Evolutionary conservation across 768 basidiomycete species (phyloP), one percentile per base, ranked within the genome.

Genomic region (Tephrocybe sp.): DNA sequence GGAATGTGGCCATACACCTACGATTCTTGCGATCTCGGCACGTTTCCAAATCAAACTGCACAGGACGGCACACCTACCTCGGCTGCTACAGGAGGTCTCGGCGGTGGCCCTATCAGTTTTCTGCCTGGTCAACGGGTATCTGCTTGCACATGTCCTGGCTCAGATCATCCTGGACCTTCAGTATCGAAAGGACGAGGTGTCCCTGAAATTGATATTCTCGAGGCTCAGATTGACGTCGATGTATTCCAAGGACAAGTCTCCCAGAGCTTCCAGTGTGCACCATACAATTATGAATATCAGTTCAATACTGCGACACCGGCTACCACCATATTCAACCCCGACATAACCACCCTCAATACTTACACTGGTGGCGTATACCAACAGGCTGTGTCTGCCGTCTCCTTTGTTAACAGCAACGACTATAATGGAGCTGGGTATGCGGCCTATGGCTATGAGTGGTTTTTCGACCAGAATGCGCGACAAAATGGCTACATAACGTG

Each of bases 121-220:
- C 80, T 92, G 13, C 90, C 92, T 3, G 96, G 95, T 0, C 96
- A 98, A 63, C 80, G 87, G 39, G 65, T 91, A 13, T 90, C 90
- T 1, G 79, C 92, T 1, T 98, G 95, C 67, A 95, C 93, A 2
- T 98, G 95, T 64, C 69, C 86, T 0, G 84, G 82, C 11, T 80
- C 82, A 23, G 90, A 92, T 58, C 95, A 98, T 64, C 95, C 95
- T 2, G 95, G 95, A 10, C 95, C 95, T 3, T 75, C 60, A 52
- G 74, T 76, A 48, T 75, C 67, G 23, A 72, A 70, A 13, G 92
- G 92, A 14, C 83, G 95, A 45, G 83, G 83, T 30, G 90, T 87
- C 1, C 95, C 96, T 1, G 96, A 98, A 72, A 92, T 98, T 59
- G 95, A 98, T 67, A 77, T 98, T 53, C 63, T 96, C 51, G 95